These are phyloP conservation scores for Blastobotrys peoriensis DNA, from an alignment of 805 yeast species.

Conservation along the genomic window DNA sequence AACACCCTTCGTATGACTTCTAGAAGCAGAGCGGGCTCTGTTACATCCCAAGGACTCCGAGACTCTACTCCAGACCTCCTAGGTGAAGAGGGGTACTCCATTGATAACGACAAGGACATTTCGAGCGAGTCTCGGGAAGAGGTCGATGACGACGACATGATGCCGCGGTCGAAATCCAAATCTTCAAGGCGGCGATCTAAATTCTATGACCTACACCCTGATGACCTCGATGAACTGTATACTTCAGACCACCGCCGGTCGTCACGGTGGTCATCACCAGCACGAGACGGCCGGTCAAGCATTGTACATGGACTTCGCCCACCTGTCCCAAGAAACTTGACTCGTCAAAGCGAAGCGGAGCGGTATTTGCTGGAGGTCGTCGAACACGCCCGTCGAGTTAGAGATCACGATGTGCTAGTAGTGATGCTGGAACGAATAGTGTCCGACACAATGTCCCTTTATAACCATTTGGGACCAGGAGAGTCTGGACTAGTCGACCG, in stretches of 20 bases:
- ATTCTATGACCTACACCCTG: neutral
- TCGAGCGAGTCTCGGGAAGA: neutral
- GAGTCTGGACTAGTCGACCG: conserved; percentile 14
- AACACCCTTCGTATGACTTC: neutral
- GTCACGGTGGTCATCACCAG: neutral
- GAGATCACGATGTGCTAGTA: conserved; percentile 16
- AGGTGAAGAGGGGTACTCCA: neutral
- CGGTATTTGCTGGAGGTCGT: conserved; percentile 18
- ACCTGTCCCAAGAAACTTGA: conserved; percentile 1
- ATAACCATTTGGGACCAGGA: conserved; percentile 6
- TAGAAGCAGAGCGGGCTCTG: neutral
- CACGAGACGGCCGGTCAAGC: neutral
- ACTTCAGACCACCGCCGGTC: neutral
- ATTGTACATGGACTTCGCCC: neutral
- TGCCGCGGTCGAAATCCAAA: neutral
- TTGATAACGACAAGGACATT: neutral
- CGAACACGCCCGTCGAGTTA: conserved; percentile 13
- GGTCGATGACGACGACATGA: neutral
- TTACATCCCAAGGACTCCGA: neutral
- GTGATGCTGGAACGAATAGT: conserved; percentile 22
- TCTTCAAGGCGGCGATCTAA: neutral
- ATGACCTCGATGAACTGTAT: neutral
- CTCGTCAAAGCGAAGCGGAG: conserved; percentile 21
- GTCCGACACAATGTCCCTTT: conserved; percentile 17
- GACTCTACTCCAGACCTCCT: neutral